Evolutionary conservation across 129 eudicot species (phyloP), one percentile per base, ranked within the genome.

Genomic region (Pittosporum tobira): DNA sequence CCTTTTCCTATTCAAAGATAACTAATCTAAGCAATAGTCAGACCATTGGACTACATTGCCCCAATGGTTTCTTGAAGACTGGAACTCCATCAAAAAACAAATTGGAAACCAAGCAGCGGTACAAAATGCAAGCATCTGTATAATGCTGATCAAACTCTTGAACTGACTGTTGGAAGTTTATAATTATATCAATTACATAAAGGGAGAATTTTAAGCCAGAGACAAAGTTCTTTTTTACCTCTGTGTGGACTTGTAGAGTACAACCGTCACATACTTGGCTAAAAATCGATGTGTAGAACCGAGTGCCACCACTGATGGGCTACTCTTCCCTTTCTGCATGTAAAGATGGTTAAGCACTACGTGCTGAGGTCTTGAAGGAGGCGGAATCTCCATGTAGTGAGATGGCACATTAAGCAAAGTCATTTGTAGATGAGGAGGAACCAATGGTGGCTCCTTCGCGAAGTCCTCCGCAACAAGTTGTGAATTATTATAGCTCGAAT

Each of bases 301-400:
- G 29, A 90, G 89, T 29, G 95, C 97, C 15, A 90, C 97, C 22
- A 83, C 94, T 0, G 94, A 80, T 4, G 88, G 87, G 59, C 94
- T 76, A 46, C 77, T 76, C 71, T 73, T 74, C 38, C 88, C 97
- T 67, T 81, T 90, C 57, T 90, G 95, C 97, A 85, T 80, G 87
- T 85, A 90, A 59, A 90, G 97, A 74, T 86, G 97, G 82, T 90
- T 86, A 14, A 90, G 89, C 43, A 90, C 87, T 21, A 90, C 97
- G 10, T 90, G 95, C 30, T 80, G 89, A 28, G 97, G 95, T 30
- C 95, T 74, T 13, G 95, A 78, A 24, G 95, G 84, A 25, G 94
- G 88, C 14, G 84, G 94, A 44, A 75, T 70, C 79, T 90, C 97
- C 84, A 74, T 73, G 30, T 84, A 82, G 30, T 80, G 38, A 18